These are phyloP conservation scores for Geosmithia morbida DNA, from an alignment of 2,329 filamentous ascomycete species.

Conservation along the genomic window DNA sequence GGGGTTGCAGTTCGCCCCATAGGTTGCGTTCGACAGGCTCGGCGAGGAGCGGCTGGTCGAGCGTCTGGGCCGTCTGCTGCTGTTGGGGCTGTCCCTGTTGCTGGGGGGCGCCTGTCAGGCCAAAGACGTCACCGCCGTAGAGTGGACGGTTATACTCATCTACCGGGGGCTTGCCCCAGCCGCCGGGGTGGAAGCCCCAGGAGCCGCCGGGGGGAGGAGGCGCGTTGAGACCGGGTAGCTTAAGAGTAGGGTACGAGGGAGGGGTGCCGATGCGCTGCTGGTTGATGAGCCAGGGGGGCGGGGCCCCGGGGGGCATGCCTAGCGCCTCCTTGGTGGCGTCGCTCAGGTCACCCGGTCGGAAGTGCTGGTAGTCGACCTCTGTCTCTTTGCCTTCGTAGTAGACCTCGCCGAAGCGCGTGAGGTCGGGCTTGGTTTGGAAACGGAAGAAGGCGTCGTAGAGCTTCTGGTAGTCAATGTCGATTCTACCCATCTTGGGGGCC, in stretches of 20 bases:
- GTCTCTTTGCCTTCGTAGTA: conserved; percentile 99
- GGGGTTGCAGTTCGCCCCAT: conserved; percentile 84
- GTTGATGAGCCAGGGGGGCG: conserved; percentile 94
- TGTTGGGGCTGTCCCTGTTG: conserved; percentile 14
- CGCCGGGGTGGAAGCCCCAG: conserved; percentile 92
- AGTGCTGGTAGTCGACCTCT: conserved; percentile 84
- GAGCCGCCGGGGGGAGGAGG: conserved; percentile 76
- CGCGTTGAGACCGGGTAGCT: conserved; percentile 87
- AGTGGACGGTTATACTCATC: conserved; percentile 86
- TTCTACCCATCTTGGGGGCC: conserved; percentile 86
- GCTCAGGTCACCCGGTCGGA: conserved; percentile 79
- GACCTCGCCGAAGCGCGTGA: conserved; percentile 95
- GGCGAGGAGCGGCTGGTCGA: conserved; percentile 29
- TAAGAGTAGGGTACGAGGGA: conserved; percentile 88
- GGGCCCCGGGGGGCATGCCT: conserved; percentile 83
- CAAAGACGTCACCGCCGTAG: conserved; percentile 91
- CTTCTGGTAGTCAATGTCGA: conserved; percentile 97
- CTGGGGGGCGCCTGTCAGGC: conserved; percentile 35
- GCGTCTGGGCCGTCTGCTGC: conserved; percentile 21
- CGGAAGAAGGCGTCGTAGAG: conserved; percentile 97
- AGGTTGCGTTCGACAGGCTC: conserved; percentile 76
- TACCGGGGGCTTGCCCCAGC: conserved; percentile 89
- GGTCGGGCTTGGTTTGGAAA: conserved; percentile 87
- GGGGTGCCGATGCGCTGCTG: conserved; percentile 89
- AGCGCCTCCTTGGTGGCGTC: conserved; percentile 85